Percentiles rank a stretch among this genome's conserved stretches.
Conservation (phyloP, 495 filamentous ascomycete species). For the Paragyromitra xinjiangensis region DNA sequence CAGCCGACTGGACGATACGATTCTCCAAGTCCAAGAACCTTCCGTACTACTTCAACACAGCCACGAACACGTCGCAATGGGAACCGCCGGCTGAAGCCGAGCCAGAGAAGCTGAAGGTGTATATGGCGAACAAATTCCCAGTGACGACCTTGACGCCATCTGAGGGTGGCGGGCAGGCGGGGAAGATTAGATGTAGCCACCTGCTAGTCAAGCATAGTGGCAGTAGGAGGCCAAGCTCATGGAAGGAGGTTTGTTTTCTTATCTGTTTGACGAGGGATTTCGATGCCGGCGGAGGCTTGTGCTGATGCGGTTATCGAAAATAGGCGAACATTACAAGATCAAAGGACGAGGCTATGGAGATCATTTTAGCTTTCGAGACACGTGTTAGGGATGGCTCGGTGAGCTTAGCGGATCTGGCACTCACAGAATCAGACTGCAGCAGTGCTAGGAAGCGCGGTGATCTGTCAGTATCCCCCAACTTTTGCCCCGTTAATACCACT, state of each 20-base stretch:
- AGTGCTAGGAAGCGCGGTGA: conserved; percentile 93
- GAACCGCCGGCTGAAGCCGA: conserved; percentile 88
- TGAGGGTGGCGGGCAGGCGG: conserved; percentile 65
- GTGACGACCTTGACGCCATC: conserved; percentile 63
- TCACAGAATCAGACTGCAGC: conserved; percentile 91
- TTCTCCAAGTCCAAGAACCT: conserved; percentile 97
- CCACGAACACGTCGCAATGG: conserved; percentile 86
- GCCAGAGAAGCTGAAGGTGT: conserved; percentile 85
- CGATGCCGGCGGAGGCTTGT: background rate
- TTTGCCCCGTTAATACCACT: background rate
- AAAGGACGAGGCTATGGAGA: conserved; percentile 84
- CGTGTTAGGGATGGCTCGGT: conserved; percentile 74
- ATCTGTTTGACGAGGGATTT: background rate
- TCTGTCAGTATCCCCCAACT: conserved; percentile 66
- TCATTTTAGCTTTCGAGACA: conserved; percentile 75
- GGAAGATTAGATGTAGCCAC: conserved; percentile 91
- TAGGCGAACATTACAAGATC: conserved; percentile 80
- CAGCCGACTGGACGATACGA: conserved; percentile 88
- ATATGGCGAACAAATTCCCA: conserved; percentile 86
- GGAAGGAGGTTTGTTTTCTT: conserved; percentile 71
- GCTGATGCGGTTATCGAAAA: conserved; percentile 26
- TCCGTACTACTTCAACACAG: conserved; percentile 94
- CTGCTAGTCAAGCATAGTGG: conserved; percentile 91
- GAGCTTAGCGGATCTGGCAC: conserved; percentile 79
- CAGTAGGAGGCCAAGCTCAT: conserved; percentile 86